Percentiles rank a stretch among this genome's conserved stretches.
Conservation (phyloP, 2,329 filamentous ascomycete species). For the Aspergillus sp. region DNA sequence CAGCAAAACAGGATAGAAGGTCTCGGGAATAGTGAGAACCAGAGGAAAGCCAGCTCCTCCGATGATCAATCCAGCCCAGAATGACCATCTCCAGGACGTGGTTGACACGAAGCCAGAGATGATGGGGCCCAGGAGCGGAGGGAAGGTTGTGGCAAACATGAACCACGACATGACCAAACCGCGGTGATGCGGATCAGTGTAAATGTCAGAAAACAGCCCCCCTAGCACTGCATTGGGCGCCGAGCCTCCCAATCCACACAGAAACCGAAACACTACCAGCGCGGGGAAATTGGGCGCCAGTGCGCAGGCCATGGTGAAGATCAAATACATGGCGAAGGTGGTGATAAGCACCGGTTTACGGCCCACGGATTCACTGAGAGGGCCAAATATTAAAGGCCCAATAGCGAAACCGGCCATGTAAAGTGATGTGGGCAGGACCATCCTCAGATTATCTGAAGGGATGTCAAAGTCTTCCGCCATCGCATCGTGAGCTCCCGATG, state of each 20-base stretch:
- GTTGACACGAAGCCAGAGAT: conserved; percentile 39
- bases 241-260: conserved; percentile 36
- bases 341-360: conserved; percentile 42
- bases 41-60: conserved; percentile 57
- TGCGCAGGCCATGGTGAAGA: conserved; percentile 40
- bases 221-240: conserved; percentile 39
- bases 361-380: conserved; percentile 38
- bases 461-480: conserved; percentile 15
- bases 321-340: conserved; percentile 43
- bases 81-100: conserved; percentile 42
- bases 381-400: conserved; percentile 38
- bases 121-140: conserved; percentile 36
- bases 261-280: conserved; percentile 40
- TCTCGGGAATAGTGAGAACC: conserved; percentile 64
- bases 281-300: conserved; percentile 37
- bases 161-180: conserved; percentile 21
- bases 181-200: conserved; percentile 33
- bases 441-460: conserved; percentile 18
- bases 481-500: conserved; percentile 16
- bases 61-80: conserved; percentile 63
- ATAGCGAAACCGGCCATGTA: conserved; percentile 32
- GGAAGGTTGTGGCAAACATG: conserved; percentile 26
- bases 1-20: conserved; percentile 59
- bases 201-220: conserved; percentile 43
- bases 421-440: conserved; percentile 29